Evolutionary conservation across 805 yeast genomes (phyloP).

Genomic region (Komagataella populi): DNA sequence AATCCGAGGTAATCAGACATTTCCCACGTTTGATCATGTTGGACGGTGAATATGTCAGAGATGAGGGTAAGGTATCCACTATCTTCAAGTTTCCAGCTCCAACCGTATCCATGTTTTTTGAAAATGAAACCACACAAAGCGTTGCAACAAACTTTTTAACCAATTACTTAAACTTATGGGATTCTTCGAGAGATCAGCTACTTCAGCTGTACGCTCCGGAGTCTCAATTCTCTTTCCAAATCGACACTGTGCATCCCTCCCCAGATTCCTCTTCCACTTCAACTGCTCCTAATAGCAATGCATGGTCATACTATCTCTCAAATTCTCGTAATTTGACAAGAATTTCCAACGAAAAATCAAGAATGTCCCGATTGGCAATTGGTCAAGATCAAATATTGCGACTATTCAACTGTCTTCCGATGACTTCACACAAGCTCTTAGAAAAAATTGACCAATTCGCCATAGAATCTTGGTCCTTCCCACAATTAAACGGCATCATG

Average conservation of each 20-base stretch:
- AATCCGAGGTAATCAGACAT: constrained; percentile 45
- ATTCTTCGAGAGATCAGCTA: constrained; percentile 56
- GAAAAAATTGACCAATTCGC: constrained; percentile 54
- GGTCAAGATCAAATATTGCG: constrained; percentile 60
- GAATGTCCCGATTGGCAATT: constrained; percentile 42
- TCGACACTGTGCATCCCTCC: constrained; percentile 32
- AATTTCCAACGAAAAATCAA: constrained; percentile 38
- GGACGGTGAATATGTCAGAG: constrained; percentile 69
- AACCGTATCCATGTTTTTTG: constrained; percentile 63
- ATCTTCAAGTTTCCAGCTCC: constrained; percentile 39
- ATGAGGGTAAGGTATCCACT: constrained; percentile 42
- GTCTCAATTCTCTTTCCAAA: constrained; percentile 74
- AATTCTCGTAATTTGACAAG: constrained; percentile 66
- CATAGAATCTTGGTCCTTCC: constrained; percentile 63
- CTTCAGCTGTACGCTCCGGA: constrained; percentile 64
- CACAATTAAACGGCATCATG: constrained; percentile 64
- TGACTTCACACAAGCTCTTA: constrained; percentile 56
- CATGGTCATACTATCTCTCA: constrained; percentile 56
- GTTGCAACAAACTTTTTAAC: constrained; percentile 68
- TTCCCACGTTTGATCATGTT: constrained; percentile 76
- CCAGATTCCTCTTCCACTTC: constrained; percentile 5
- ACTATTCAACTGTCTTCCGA: constrained; percentile 59
- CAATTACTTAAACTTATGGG: constrained; percentile 74
- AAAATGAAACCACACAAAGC: constrained; percentile 53
- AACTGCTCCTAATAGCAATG: not conserved